These are phyloP conservation scores for Sporobolus alterniflorus DNA, from an alignment of 202 grass and related monocot genomes.

Conservation along the genomic window DNA sequence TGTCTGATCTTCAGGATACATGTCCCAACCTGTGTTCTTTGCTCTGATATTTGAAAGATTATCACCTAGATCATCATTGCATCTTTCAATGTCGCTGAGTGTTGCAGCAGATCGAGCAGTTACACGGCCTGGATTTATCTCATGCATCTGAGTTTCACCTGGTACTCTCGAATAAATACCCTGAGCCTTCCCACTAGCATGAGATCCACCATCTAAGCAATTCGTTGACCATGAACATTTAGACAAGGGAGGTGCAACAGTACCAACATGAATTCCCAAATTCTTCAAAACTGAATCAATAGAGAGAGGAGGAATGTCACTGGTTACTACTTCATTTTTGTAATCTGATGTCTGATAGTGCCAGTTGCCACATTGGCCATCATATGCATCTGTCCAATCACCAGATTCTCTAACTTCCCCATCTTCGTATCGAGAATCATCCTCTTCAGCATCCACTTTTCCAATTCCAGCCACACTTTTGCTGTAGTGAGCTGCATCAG, in stretches of 20 bases:
- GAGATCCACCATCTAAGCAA: slow-evolving; percentile 43
- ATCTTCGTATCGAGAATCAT: slow-evolving; percentile 98
- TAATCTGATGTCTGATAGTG: slow-evolving; percentile 48
- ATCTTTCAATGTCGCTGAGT: slow-evolving; percentile 24
- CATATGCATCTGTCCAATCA: slow-evolving; percentile 60
- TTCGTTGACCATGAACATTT: slow-evolving; percentile 48
- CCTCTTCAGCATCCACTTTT: slow-evolving; percentile 68
- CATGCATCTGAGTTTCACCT: slow-evolving; percentile 42
- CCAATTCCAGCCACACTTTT: slow-evolving; percentile 35
- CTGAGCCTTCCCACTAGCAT: slow-evolving; percentile 21
- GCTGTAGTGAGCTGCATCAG: slow-evolving; percentile 35
- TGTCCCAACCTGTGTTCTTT: slow-evolving; percentile 83
- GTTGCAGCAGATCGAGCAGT: slow-evolving; percentile 27
- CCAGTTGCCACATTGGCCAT: slow-evolving; percentile 52
- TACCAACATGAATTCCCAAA: slow-evolving; percentile 4
- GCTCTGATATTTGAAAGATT: slow-evolving; percentile 44
- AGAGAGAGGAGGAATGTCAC: slow-evolving; percentile 34
- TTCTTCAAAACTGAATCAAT: slow-evolving; percentile 40
- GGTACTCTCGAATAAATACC: slow-evolving; percentile 26
- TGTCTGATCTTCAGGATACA: slow-evolving; percentile 54
- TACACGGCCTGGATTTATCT: slow-evolving; percentile 20
- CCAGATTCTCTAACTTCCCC: slow-evolving; percentile 89
- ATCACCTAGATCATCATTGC: slow-evolving; percentile 50
- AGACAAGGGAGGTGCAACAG: slow-evolving; percentile 34
- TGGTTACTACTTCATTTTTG: slow-evolving; percentile 42